Evolutionary conservation across 768 basidiomycete species (phyloP), one percentile per base, ranked within the genome.

Genomic region (Rubroboletus satanas): DNA sequence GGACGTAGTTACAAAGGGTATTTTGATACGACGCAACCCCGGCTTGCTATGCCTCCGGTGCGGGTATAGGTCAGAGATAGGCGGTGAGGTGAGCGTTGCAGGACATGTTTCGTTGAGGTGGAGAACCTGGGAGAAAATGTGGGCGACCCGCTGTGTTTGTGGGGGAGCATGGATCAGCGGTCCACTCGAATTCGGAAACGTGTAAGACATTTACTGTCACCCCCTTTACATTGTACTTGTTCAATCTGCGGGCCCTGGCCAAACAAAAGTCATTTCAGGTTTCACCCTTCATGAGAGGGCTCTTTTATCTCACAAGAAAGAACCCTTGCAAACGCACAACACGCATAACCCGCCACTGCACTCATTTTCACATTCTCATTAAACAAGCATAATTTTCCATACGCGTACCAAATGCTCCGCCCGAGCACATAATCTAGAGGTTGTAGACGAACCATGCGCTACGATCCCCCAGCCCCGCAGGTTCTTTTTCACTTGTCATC

Each of bases 1-100:
- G 32, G 89, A 92, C 60, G 76, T 90, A 6, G 72, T 92, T n/a
- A 79, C 81, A 12, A 90, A 88, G 66, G 78, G 77, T 0, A 49
- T 73, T 2, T 67, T 88, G 37, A 58, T 72, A 42, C 77, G 75
- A 7, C 74, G 72, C 14, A 67, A 51, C 3, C 64, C 71, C 0
- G 66, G 66, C 11, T 70, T 78, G 39, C 61, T 75, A 28, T 92
- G 90, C 61, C 69, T 85, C 18, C 76, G 85, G 33, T 92, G 89
- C 57, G 83, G 80, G 17, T 83, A 83, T 5, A 76, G 71, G 58
- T 83, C 85, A 2, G 75, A 83, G 54, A 59, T 79, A 7, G 72
- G 69, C 12, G 69, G 68, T 17, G 72, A 68, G 28, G 63, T 67
- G 49, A 62, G 44, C 42, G 47, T 56, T 47, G 61, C 68, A 23